A percentile compares a stretch with the other conserved stretches of the same genome.
phyloP scores from a whole-genome alignment of 139 green algal genomes.

The Bryopsis sp. region DNA sequence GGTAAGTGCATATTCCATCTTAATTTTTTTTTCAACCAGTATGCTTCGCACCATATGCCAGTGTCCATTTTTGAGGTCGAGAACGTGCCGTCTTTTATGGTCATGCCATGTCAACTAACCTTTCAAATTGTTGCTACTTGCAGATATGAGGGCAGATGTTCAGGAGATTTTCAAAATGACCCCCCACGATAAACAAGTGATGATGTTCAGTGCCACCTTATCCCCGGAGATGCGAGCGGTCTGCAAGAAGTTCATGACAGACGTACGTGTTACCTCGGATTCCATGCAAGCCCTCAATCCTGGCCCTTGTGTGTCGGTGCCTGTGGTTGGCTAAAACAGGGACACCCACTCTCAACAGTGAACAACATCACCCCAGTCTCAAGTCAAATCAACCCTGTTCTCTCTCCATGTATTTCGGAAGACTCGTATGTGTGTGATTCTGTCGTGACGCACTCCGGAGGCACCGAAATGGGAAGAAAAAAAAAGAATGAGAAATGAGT shows the following conservation, averaged over 20 bases:
- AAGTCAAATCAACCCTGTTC: too few relatives aligned
- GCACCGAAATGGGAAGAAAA: too few relatives aligned
- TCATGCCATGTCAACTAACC: too few relatives aligned
- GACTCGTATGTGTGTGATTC: too few relatives aligned
- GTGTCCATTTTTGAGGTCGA: background rate
- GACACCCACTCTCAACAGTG: too few relatives aligned
- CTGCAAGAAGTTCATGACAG: constrained; percentile 98
- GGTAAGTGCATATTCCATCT: constrained; percentile 30
- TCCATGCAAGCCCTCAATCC: too few relatives aligned
- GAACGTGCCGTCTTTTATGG: background rate
- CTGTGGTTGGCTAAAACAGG: too few relatives aligned
- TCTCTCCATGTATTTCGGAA: too few relatives aligned
- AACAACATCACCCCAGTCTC: too few relatives aligned
- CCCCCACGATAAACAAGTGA: constrained; percentile 98
- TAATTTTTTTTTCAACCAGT: constrained; percentile 8
- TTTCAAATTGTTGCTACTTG: constrained; percentile 5
- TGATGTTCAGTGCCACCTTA: constrained; percentile 99
- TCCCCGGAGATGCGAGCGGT: constrained; percentile 82
- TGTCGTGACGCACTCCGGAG: too few relatives aligned
- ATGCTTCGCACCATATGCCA: background rate
- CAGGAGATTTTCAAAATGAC: constrained; percentile 98
- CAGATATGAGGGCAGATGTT: constrained; percentile 96
- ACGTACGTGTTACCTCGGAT: constrained; percentile 36
- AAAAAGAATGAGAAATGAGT: too few relatives aligned
- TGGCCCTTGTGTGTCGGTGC: too few relatives aligned